Evolutionary conservation across 192 early-diverging fungal species (phyloP).

Genomic region (Geosiphon pyriformis): DNA sequence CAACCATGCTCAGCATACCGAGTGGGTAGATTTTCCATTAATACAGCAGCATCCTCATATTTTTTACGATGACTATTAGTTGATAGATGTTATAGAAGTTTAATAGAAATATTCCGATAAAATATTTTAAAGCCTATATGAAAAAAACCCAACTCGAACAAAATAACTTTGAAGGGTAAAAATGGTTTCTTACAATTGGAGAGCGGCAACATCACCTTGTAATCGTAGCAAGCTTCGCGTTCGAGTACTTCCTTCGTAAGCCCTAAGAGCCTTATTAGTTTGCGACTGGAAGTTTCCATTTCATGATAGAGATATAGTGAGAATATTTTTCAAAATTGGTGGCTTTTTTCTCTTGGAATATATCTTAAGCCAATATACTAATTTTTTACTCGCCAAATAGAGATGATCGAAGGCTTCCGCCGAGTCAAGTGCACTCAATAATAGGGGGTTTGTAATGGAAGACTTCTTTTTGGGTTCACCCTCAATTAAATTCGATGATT

Average conservation of each 20-base stretch:
- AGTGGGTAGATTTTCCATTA: conserved; percentile 56
- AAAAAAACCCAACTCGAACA: too few species aligned
- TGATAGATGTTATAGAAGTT: background rate
- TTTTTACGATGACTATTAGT: conserved; percentile 42
- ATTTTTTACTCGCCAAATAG: conserved; percentile 54
- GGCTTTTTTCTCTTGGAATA: background rate
- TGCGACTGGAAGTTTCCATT: too few species aligned
- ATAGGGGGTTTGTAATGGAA: conserved; percentile 58
- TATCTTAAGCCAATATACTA: background rate
- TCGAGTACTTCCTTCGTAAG: conserved; percentile 63
- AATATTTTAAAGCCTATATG: background rate
- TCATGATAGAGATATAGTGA: too few species aligned
- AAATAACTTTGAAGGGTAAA: too few species aligned
- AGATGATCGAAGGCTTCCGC: conserved; percentile 64
- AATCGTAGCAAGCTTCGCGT: conserved; percentile 54
- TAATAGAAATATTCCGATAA: background rate
- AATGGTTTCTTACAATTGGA: conserved; percentile 64
- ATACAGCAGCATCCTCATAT: conserved; percentile 57
- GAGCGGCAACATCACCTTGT: conserved; percentile 69
- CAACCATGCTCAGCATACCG: conserved; percentile 55
- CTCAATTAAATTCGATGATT: conserved; percentile 11
- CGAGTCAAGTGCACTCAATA: conserved; percentile 53
- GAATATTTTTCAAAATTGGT: too few species aligned
- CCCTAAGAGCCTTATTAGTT: conserved; percentile 59
- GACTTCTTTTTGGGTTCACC: conserved; percentile 31